These are phyloP conservation scores for Pseudozyma flocculosa DNA, from an alignment of 1,284 basidiomycete species.

Conservation along the genomic window DNA sequence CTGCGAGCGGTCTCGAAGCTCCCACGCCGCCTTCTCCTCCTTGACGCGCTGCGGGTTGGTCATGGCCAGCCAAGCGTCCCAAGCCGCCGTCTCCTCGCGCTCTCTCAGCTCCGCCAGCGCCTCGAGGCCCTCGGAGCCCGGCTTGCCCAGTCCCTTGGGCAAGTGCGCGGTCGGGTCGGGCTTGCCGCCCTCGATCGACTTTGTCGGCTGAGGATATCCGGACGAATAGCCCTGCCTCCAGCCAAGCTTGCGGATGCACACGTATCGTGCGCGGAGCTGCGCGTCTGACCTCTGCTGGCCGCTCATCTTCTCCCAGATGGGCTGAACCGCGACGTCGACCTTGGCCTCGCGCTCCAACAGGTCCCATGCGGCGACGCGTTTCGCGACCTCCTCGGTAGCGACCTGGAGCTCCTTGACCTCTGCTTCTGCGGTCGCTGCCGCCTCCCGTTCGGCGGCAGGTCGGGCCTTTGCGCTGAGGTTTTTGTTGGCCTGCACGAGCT, in stretches of 20 bases:
- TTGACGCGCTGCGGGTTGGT: conserved; percentile 21
- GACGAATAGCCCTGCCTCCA: conserved; percentile 54
- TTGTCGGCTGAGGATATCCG: conserved; percentile 38
- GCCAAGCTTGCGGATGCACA: conserved; percentile 45
- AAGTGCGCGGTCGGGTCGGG: conserved; percentile 7
- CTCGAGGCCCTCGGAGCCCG: conserved; percentile 14
- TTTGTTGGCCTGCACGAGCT: too few species aligned
- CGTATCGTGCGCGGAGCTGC: conserved; percentile 28
- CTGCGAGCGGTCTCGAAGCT: conserved; percentile 47
- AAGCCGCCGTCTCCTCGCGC: conserved; percentile 36
- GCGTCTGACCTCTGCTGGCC: conserved; percentile 17
- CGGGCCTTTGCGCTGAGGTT: too few species aligned
- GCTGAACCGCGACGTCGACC: conserved; percentile 28
- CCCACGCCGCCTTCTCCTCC: conserved; percentile 50
- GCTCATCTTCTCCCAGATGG: conserved; percentile 26
- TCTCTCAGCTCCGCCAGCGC: conserved; percentile 26
- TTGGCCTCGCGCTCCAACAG: conserved; percentile 36
- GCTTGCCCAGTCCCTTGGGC: conserved; percentile 9
- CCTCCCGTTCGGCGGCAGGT: too few species aligned
- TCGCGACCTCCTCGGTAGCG: too few species aligned
- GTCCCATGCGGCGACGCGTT: too few species aligned
- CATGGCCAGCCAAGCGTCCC: conserved; percentile 43
- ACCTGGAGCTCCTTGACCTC: too few species aligned
- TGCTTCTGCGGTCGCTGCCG: too few species aligned
- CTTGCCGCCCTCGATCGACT: conserved; percentile 2